These are phyloP conservation scores for Penicillium verhagenii DNA, from an alignment of 495 filamentous ascomycete genomes.

Conservation along the genomic window DNA sequence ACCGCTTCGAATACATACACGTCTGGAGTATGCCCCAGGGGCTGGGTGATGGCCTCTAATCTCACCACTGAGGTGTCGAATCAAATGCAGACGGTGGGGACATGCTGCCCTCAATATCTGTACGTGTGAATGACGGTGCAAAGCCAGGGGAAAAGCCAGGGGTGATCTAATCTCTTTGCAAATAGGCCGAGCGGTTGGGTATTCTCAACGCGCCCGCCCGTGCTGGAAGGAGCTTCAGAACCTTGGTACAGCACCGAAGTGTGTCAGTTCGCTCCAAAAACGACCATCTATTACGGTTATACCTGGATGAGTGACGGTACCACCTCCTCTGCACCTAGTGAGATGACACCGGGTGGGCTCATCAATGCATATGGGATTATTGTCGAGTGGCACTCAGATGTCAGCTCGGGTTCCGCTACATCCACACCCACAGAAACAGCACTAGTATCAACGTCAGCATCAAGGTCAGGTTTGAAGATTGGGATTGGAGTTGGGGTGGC, in stretches of 20 bases:
- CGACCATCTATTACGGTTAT: background rate
- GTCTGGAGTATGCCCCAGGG: conserved; percentile 8
- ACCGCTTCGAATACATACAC: conserved; percentile 3
- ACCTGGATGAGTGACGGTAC: background rate
- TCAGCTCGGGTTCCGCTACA: background rate
- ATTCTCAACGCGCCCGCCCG: background rate
- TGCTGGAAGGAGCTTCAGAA: background rate
- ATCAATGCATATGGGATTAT: conserved; percentile 2
- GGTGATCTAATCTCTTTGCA: too few relatives aligned
- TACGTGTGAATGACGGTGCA: too few relatives aligned
- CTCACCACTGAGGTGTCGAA: too few relatives aligned
- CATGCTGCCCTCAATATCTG: conserved; percentile 2
- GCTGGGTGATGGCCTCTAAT: background rate
- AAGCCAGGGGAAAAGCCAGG: too few relatives aligned
- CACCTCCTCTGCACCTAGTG: background rate
- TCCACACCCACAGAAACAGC: background rate
- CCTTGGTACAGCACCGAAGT: background rate
- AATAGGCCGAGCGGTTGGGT: background rate
- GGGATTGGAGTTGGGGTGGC: conserved; percentile 5
- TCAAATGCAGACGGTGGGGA: background rate
- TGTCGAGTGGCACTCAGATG: conserved; percentile 3
- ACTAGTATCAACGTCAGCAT: background rate
- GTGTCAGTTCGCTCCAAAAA: background rate
- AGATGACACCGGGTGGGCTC: background rate
- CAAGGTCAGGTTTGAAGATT: background rate